These are phyloP conservation scores for Perkinsela sp. DNA, from an alignment of 208 protist genomes.

Conservation along the genomic window DNA sequence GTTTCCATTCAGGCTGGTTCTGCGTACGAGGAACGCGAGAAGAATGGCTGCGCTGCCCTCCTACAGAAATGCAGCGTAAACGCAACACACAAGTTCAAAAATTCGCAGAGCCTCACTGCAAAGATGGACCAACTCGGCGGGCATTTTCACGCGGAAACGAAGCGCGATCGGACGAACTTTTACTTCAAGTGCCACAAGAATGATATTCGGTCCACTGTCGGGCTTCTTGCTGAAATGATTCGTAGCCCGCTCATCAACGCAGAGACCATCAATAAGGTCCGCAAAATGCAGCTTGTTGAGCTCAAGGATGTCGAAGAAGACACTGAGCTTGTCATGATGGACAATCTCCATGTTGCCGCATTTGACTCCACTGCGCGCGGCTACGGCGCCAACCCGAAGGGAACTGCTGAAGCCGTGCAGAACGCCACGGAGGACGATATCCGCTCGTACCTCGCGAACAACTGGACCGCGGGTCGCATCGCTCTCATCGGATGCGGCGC, in stretches of 20 bases:
- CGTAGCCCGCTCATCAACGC: slow-evolving; percentile 2
- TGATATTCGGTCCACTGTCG: slow-evolving; percentile 1
- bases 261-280: slow-evolving; percentile 1
- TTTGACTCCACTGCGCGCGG: slow-evolving; percentile 4
- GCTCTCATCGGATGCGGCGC: slow-evolving; percentile 2
- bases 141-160: slow-evolving; percentile 2
- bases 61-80: slow-evolving; percentile 3
- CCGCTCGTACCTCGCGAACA: background rate
- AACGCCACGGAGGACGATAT: background rate
- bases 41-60: slow-evolving; percentile 2
- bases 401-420: background rate
- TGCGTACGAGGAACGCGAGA: slow-evolving; percentile 2
- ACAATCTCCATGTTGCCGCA: slow-evolving; percentile 2
- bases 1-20: slow-evolving; percentile 2
- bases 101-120: background rate
- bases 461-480: background rate
- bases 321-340: background rate
- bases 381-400: slow-evolving; percentile 1
- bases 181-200: slow-evolving; percentile 5
- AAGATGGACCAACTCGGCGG: slow-evolving; percentile 2
- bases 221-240: slow-evolving; percentile 2
- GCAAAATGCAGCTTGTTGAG: slow-evolving; percentile 1
- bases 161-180: background rate
- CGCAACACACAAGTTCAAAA: slow-evolving; percentile 3
- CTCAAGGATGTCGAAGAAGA: slow-evolving; percentile 4